phyloP scores from a whole-genome alignment of 805 yeast species.

The Kodamaea lidongshanica region DNA sequence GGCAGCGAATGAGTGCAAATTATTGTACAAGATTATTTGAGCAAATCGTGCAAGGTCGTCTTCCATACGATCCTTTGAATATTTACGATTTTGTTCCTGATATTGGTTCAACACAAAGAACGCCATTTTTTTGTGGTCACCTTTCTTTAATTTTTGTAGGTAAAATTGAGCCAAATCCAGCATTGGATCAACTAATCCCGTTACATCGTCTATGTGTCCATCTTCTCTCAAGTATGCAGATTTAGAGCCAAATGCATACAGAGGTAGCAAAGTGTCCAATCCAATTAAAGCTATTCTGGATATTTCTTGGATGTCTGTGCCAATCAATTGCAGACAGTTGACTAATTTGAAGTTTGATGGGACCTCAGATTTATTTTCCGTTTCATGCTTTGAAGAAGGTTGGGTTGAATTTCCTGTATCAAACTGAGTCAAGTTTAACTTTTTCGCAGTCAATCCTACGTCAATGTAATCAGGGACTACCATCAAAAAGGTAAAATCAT shows the following conservation, averaged over 20 bases:
- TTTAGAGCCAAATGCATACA: conserved; percentile 12
- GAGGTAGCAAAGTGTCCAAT: conserved; percentile 18
- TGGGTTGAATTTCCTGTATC: no score
- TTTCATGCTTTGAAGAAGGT: no score
- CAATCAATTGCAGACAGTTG: conserved; percentile 11
- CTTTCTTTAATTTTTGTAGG: conserved; percentile 10
- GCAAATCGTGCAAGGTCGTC: conserved; percentile 13
- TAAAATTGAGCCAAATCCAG: conserved; percentile 16
- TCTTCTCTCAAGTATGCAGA: not conserved
- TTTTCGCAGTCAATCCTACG: conserved; percentile 1
- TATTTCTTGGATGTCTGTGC: conserved; percentile 7
- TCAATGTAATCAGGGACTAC: conserved; percentile 15
- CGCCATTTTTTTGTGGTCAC: conserved; percentile 16
- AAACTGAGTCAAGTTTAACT: conserved; percentile 2
- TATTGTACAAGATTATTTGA: conserved; percentile 15
- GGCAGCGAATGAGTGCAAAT: conserved; percentile 1
- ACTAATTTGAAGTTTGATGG: no score
- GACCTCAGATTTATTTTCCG: no score
- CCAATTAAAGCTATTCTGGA: conserved; percentile 15
- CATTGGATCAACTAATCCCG: conserved; percentile 17
- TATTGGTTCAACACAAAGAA: conserved; percentile 10
- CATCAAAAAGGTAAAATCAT: conserved; percentile 10
- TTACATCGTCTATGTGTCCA: conserved; percentile 5
- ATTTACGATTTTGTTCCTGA: no score
- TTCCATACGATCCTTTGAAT: conserved; percentile 1